Conservation (phyloP, 2,329 filamentous ascomycete genomes). For the Hymenoscyphus repandus region DNA sequence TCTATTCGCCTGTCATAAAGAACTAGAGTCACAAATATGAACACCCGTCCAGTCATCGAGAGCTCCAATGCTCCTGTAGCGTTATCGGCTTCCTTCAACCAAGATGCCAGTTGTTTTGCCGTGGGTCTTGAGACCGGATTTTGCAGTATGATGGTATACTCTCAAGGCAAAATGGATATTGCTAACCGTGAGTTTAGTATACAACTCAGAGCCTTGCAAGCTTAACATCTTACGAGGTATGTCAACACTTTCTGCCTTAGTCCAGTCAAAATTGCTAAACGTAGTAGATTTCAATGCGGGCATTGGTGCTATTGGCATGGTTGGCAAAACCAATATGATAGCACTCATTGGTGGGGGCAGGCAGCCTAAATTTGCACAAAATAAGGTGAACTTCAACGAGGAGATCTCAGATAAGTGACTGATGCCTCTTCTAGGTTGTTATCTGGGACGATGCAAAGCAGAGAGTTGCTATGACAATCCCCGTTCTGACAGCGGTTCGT, state of each 20-base stretch:
- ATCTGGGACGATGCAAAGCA: conserved; percentile 88
- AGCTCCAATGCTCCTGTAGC: conserved; percentile 67
- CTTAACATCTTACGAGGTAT: conserved; percentile 58
- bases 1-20: not conserved
- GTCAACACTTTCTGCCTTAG: conserved; percentile 4
- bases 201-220: conserved; percentile 66
- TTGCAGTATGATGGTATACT: conserved; percentile 54
- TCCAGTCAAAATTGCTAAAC: conserved; percentile 12
- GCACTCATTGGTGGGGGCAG: conserved; percentile 85
- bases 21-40: conserved; percentile 54
- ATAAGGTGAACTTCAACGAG: conserved; percentile 53
- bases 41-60: conserved; percentile 82
- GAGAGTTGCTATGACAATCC: conserved; percentile 68
- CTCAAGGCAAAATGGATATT: not conserved
- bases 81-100: conserved; percentile 80
- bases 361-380: conserved; percentile 78
- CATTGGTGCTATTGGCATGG: conserved; percentile 78
- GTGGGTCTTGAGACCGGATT: conserved; percentile 84
- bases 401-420: conserved; percentile 4
- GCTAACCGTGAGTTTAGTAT: conserved; percentile 46
- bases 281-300: conserved; percentile 70
- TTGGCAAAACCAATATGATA: conserved; percentile 80
- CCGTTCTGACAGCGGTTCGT: conserved; percentile 74
- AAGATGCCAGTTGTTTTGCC: conserved; percentile 77
- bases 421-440: conserved; percentile 50